Conservation (phyloP, 805 yeast genomes). For the Wickerhamomyces subpelliculosus region DNA sequence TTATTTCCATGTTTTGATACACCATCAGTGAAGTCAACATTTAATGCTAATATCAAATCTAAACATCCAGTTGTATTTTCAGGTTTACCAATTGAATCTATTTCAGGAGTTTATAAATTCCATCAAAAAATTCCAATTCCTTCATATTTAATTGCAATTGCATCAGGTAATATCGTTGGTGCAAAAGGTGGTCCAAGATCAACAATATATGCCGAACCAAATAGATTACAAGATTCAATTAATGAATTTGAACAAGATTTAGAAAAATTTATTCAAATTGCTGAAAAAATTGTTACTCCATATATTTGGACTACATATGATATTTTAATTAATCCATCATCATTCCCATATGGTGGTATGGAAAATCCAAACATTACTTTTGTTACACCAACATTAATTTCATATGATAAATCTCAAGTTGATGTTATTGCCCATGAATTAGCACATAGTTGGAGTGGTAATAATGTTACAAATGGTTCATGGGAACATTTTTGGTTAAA, state of each 20-base stretch:
- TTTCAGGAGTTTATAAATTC: slow-evolving; percentile 35
- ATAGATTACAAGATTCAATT: slow-evolving; percentile 56
- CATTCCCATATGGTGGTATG: slow-evolving; percentile 90
- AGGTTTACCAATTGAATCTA: slow-evolving; percentile 39
- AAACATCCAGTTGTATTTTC: slow-evolving; percentile 67
- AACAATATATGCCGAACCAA: slow-evolving; percentile 72
- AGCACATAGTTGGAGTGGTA: slow-evolving; percentile 92
- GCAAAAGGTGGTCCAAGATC: slow-evolving; percentile 83
- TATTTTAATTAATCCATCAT: slow-evolving; percentile 70
- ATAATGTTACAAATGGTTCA: slow-evolving; percentile 80
- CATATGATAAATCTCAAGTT: slow-evolving; percentile 80
- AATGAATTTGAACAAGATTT: slow-evolving; percentile 77
- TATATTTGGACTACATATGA: slow-evolving; percentile 86
- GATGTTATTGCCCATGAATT: slow-evolving; percentile 91
- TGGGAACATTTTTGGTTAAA: slow-evolving; percentile 95
- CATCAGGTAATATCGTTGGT: slow-evolving; percentile 68
- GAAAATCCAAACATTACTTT: slow-evolving; percentile 89
- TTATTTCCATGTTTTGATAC: slow-evolving; percentile 89
- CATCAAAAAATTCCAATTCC: slow-evolving; percentile 82
- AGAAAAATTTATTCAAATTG: slow-evolving; percentile 71
- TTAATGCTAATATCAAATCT: slow-evolving; percentile 50
- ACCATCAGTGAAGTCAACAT: slow-evolving; percentile 72
- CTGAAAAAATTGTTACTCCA: slow-evolving; percentile 67
- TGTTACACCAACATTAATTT: slow-evolving; percentile 81
- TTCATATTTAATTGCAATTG: slow-evolving; percentile 75